These are phyloP conservation scores for Licmophora abbreviata DNA, from an alignment of 108 stramenopile species.

Conservation along the genomic window DNA sequence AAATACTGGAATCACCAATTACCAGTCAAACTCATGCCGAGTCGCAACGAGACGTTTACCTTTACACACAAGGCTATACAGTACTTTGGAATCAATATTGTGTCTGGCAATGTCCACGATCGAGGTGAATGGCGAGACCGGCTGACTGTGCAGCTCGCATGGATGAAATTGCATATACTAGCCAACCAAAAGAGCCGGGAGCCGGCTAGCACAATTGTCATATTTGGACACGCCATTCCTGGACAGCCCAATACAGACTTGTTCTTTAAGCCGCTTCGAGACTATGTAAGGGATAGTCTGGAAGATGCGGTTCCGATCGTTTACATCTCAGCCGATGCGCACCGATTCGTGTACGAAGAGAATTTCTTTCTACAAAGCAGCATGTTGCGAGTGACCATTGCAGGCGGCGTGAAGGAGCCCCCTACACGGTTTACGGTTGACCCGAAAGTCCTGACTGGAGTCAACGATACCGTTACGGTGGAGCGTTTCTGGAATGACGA, in stretches of 20 bases:
- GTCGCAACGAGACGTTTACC: constrained; percentile 26
- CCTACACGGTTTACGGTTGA: constrained; percentile 14
- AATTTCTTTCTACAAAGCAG: constrained; percentile 12
- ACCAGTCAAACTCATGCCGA: constrained; percentile 5
- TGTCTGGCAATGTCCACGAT: constrained; percentile 24
- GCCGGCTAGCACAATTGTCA: constrained; percentile 14
- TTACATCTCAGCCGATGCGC: constrained; percentile 36
- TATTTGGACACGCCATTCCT: constrained; percentile 36
- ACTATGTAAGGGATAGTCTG: constrained; percentile 13
- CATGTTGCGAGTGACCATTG: constrained; percentile 16
- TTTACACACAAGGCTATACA: constrained; percentile 28
- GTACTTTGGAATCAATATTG: constrained; percentile 38
- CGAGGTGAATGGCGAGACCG: constrained; percentile 16
- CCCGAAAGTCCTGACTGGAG: too few species aligned
- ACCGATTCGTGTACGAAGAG: constrained; percentile 13
- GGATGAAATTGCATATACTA: neutral
- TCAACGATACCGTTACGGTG: too few species aligned
- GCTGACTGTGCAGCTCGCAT: neutral
- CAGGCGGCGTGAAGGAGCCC: constrained; percentile 21
- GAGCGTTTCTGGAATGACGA: too few species aligned
- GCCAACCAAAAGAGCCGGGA: neutral
- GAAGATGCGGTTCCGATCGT: constrained; percentile 19
- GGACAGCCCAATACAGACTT: constrained; percentile 9
- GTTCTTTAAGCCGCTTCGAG: constrained; percentile 22
- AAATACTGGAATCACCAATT: constrained; percentile 29